Conservation (phyloP, 306 rosid genomes). For the Lithocarpus polystachyus region DNA sequence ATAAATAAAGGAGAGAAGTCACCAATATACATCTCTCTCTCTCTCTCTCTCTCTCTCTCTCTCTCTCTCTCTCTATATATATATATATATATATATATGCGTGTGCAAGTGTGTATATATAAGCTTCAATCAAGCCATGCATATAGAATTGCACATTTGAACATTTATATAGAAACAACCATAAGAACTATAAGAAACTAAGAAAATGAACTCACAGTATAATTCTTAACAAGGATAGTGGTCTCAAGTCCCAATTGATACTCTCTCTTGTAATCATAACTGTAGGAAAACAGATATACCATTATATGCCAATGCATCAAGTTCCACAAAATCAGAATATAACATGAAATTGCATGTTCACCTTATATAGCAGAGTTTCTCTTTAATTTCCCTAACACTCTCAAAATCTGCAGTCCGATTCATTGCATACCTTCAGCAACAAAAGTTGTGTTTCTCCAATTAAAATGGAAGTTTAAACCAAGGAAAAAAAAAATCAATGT, state of each 20-base stretch:
- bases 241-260: constrained; percentile 98
- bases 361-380: constrained; percentile 97
- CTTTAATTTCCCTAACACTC: constrained; percentile 97
- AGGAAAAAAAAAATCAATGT: constrained; percentile 5
- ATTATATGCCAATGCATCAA: constrained; percentile 8
- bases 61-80: too few species aligned
- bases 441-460: constrained; percentile 24
- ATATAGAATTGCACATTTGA: constrained; percentile 11
- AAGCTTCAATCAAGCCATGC: constrained; percentile 20
- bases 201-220: constrained; percentile 63
- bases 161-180: constrained; percentile 10
- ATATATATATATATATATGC: neutral
- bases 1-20: neutral
- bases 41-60: too few species aligned
- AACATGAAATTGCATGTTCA: constrained; percentile 25
- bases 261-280: constrained; percentile 99
- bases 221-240: constrained; percentile 91
- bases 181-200: constrained; percentile 18
- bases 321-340: constrained; percentile 11
- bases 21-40: too few species aligned
- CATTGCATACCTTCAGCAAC: constrained; percentile 76
- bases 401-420: constrained; percentile 94
- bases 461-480: constrained; percentile 15
- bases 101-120: neutral
- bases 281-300: constrained; percentile 37